Evolutionary conservation across 2,329 filamentous ascomycete species (phyloP), one percentile per base, ranked within the genome.

Genomic region (Mariannaea elegans): DNA sequence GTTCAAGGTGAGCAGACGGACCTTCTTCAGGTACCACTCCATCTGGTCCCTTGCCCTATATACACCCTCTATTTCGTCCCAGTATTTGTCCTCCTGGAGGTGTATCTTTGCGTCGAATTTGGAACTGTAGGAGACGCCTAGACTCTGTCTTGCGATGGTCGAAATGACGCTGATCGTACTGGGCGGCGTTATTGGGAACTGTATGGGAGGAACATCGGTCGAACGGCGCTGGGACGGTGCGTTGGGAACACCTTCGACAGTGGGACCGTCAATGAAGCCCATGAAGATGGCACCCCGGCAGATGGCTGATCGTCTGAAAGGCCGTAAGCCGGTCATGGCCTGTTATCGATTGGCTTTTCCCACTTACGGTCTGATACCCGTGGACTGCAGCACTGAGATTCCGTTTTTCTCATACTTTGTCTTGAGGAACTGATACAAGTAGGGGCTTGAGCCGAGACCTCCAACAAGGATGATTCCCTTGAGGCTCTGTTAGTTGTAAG

Each of bases 391-490:
- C 3, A 34, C 31, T 5, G 31, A 4, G 5, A 6, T 13, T 3
- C n/a, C n/a, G 10, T 13, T 34, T 14, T 34, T 3, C 10, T 13
- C 10, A 34, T 13, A 8, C 31, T 34, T 34, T 10, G 31, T 14
- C n/a, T 34, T 14, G 4, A 34, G 12, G 31, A 13, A 14, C 10
- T 34, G 5, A 34, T 6, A 13, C 5, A 56, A 24, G 24, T 49
- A 56, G 14, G 52, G 52, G 24, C 52, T 56, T 34, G 36, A 36
- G 21, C 49, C 49, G 2, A 44, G 13, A 23, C 49, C 49, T 24
- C 49, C 31, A 34, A 34, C 31, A 14, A 34, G 31, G n/a, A 34
- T 34, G n/a, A n/a, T n/a, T n/a, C n/a, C n/a, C n/a, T n/a, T n/a
- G n/a, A n/a, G n/a, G n/a, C n/a, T n/a, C n/a, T n/a, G n/a, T n/a